Base-by-base conservation (phyloP, 768 basidiomycete genomes). In the Gymnopilus junonius region DNA sequence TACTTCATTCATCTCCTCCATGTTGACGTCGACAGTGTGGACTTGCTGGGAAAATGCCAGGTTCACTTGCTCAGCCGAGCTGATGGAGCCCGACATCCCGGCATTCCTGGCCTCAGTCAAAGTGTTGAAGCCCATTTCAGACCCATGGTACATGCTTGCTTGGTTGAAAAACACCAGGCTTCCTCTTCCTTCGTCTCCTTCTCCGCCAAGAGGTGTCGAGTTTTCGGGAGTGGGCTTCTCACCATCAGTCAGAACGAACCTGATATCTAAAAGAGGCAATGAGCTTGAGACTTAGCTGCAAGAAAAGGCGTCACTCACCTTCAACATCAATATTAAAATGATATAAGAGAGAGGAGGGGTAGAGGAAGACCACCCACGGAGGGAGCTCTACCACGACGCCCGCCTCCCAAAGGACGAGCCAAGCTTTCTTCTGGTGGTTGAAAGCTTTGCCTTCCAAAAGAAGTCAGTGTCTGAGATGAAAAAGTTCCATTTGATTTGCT, bases 371-470 rank as follows among this genome's bases (percentile, higher is more conserved):
- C 0, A 72, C 68, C 66, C 77, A 74, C 4, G 77, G 70, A 1
- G 75, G 78, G 1, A 79, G 61, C 63, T 79, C 57, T 25, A 79
- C 64, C 1, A 71, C 65, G 0, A 79, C 61, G 0, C 69, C 73
- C 10, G 73, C 74, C 61, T 79, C 76, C 75, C 76, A 79, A 0
- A 79, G 55, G 0, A 75, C 76, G 1, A 79, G 64, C 76, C 76
- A 79, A 3, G 68, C 66, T 2, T 62, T 46, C 31, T 55, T 27
- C 1, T 40, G 40, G 53, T 71, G 60, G 50, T 75, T 67, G 62
- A 76, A 76, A 7, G 37, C 12, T 0, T 42, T 67, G 64, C 31
- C 25, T 53, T 8, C 29, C 21, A 40, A 21, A 3, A 45, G 43
- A 8, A 35, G 20, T 40, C 4, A 17, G 12, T 25, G 15, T 21